Conservation (phyloP, 139 green algal genomes). For the Nannochloris sp. region DNA sequence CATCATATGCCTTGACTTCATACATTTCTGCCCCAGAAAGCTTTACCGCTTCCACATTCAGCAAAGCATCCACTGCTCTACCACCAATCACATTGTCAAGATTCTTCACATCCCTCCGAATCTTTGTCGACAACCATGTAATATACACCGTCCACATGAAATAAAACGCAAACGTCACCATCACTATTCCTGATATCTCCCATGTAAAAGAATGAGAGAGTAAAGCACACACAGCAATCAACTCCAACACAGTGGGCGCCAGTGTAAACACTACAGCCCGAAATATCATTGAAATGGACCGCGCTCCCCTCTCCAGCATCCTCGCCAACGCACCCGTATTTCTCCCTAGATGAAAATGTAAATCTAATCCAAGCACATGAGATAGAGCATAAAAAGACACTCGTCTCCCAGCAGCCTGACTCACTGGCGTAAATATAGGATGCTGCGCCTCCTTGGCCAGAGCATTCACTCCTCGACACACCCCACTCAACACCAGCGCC, state of each 20-base stretch:
- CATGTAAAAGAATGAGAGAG: slow-evolving; percentile 55
- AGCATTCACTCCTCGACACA: slow-evolving; percentile 51
- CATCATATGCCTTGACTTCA: slow-evolving; percentile 61
- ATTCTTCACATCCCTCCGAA: slow-evolving; percentile 61
- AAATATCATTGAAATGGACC: slow-evolving; percentile 88
- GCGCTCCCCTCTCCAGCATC: slow-evolving; percentile 84
- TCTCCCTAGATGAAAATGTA: slow-evolving; percentile 56
- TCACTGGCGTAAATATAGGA: slow-evolving; percentile 71
- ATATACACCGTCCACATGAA: slow-evolving; percentile 66
- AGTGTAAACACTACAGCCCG: slow-evolving; percentile 89
- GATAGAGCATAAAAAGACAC: slow-evolving; percentile 27
- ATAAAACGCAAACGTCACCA: slow-evolving; percentile 79
- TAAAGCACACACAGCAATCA: slow-evolving; percentile 68
- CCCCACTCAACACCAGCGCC: slow-evolving; percentile 31
- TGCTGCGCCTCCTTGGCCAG: slow-evolving; percentile 74
- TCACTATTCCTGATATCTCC: slow-evolving; percentile 50
- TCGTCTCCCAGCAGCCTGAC: slow-evolving; percentile 37
- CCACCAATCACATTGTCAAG: slow-evolving; percentile 81
- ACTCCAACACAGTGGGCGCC: slow-evolving; percentile 80
- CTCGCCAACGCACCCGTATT: slow-evolving; percentile 74
- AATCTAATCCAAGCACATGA: slow-evolving; percentile 26
- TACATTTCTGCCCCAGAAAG: slow-evolving; percentile 42
- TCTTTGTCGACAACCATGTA: slow-evolving; percentile 16
- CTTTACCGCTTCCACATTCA: slow-evolving; percentile 90
- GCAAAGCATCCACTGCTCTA: slow-evolving; percentile 81